Evolutionary conservation across 805 yeast genomes (phyloP).

Genomic region (Saturnispora bothae): DNA sequence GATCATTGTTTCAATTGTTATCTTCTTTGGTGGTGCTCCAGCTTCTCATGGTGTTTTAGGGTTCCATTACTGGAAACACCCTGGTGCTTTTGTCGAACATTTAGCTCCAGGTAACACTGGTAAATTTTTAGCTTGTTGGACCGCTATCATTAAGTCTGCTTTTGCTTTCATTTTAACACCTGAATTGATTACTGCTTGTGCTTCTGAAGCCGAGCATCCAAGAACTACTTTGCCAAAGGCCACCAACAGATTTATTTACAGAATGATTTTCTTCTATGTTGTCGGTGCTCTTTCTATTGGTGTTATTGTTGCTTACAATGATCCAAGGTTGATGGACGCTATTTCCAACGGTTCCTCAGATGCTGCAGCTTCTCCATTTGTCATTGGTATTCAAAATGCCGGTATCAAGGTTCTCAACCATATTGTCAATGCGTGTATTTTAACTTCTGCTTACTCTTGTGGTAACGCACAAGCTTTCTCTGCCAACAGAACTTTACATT

Average conservation of each 20-base stretch:
- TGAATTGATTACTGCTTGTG: slow-evolving; percentile 44
- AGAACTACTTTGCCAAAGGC: slow-evolving; percentile 55
- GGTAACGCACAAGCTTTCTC: slow-evolving; percentile 35
- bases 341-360: slow-evolving; percentile 35
- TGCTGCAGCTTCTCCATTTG: slow-evolving; percentile 59
- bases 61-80: slow-evolving; percentile 52
- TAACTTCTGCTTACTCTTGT: slow-evolving; percentile 47
- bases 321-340: slow-evolving; percentile 35
- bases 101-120: slow-evolving; percentile 46
- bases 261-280: slow-evolving; percentile 51
- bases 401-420: slow-evolving; percentile 50
- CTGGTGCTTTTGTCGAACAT: slow-evolving; percentile 40
- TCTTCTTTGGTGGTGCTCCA: slow-evolving; percentile 59
- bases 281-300: slow-evolving; percentile 48
- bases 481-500: slow-evolving; percentile 33
- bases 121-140: slow-evolving; percentile 52
- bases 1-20: slow-evolving; percentile 42
- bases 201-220: slow-evolving; percentile 51
- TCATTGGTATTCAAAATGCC: slow-evolving; percentile 52
- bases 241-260: slow-evolving; percentile 46
- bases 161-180: slow-evolving; percentile 56
- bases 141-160: slow-evolving; percentile 53
- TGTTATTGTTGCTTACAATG: slow-evolving; percentile 46
- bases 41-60: slow-evolving; percentile 42
- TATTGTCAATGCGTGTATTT: slow-evolving; percentile 50